Evolutionary conservation across 371 early-diverging fungal genomes (phyloP).

Genomic region (Thermomucor indicae-seudaticae): DNA sequence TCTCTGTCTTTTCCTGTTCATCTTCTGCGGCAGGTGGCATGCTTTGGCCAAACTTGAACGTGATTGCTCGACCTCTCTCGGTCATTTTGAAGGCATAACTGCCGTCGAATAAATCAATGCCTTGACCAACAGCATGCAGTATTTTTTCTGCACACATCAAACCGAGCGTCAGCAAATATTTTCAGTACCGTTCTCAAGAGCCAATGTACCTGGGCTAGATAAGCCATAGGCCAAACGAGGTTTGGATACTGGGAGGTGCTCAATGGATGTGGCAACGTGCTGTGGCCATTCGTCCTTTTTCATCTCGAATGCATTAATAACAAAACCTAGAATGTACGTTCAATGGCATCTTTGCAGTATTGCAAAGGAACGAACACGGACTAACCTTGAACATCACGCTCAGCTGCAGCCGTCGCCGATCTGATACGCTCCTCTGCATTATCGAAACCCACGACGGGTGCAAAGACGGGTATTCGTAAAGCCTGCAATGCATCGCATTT

Average conservation of each 20-base stretch:
- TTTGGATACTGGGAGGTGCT: constrained; percentile 36
- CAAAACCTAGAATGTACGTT: constrained; percentile 28
- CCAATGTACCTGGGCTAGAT: constrained; percentile 30
- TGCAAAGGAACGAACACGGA: background rate
- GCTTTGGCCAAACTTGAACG: constrained; percentile 30
- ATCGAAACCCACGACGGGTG: constrained; percentile 52
- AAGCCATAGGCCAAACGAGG: constrained; percentile 48
- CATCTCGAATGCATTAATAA: constrained; percentile 35
- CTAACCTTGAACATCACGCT: constrained; percentile 49
- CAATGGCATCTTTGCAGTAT: background rate
- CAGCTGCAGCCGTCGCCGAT: constrained; percentile 53
- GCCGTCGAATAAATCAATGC: constrained; percentile 75
- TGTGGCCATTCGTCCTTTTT: constrained; percentile 8
- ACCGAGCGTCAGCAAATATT: background rate
- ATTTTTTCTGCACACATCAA: constrained; percentile 53
- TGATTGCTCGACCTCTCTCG: constrained; percentile 40
- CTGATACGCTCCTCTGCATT: constrained; percentile 50
- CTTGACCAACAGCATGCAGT: constrained; percentile 54
- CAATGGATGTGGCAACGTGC: constrained; percentile 27
- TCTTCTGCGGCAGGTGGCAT: background rate
- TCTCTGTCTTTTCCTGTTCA: constrained; percentile 13
- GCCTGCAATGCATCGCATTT: background rate
- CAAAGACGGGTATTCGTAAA: constrained; percentile 49
- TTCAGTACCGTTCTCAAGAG: too few relatives aligned
- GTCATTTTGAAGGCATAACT: constrained; percentile 46